phyloP scores from a whole-genome alignment of 176 grass and related monocot genomes.

The Oryza meridionalis region DNA sequence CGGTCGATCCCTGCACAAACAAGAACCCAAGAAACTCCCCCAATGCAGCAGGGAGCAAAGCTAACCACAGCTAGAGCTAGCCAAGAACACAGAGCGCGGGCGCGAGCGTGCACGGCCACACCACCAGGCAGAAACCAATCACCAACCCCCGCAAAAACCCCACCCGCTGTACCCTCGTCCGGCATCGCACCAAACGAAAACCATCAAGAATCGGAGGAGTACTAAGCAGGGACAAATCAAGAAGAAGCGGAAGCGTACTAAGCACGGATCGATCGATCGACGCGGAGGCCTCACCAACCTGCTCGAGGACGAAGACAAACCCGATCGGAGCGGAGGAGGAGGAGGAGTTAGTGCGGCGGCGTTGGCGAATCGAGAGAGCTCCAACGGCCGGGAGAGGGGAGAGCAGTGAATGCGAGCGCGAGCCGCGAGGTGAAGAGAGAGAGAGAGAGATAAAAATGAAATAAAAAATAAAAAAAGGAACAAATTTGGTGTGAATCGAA shows the following conservation, averaged over 20 bases:
- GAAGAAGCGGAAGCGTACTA: slow-evolving; percentile 8
- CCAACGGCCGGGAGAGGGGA: slow-evolving; percentile 10
- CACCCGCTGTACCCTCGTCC: slow-evolving; percentile 5
- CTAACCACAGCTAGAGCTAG: too few species aligned
- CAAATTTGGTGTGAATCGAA: neutral
- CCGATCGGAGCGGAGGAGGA: neutral
- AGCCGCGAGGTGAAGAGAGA: neutral
- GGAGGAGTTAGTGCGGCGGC: neutral
- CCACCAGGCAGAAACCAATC: neutral
- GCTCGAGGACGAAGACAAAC: neutral
- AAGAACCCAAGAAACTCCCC: neutral
- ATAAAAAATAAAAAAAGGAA: neutral
- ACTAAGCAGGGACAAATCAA: neutral
- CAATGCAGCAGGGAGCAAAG: neutral
- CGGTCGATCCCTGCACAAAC: neutral
- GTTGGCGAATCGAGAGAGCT: neutral
- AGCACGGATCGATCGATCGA: neutral
- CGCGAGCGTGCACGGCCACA: neutral
- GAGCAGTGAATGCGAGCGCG: slow-evolving; percentile 22
- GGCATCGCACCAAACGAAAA: neutral
- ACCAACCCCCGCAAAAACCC: neutral
- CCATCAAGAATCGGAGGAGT: neutral
- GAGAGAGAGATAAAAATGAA: too few species aligned
- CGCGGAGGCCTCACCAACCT: slow-evolving; percentile 14
- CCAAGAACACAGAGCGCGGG: neutral